Conservation (phyloP, 495 filamentous ascomycete genomes). For the Aspergillus incahuasiensis region DNA sequence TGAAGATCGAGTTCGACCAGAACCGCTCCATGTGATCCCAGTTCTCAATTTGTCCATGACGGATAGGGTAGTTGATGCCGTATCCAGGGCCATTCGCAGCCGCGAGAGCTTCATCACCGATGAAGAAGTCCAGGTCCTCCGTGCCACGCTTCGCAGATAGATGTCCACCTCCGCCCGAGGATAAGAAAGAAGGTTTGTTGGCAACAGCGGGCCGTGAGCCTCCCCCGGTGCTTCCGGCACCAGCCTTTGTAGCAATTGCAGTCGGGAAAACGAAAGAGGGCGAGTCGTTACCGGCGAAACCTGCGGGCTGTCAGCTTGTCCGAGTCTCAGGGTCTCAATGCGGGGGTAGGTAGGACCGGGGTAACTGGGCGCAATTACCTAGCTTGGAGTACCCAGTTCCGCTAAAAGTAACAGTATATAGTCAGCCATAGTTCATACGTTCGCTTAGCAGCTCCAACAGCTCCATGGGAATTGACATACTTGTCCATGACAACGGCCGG, state of each 20-base stretch:
- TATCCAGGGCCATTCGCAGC: constrained; percentile 86
- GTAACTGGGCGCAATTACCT: constrained; percentile 50
- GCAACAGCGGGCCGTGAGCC: constrained; percentile 83
- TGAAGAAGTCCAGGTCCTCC: constrained; percentile 97
- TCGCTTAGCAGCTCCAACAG: neutral
- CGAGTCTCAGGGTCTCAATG: constrained; percentile 14
- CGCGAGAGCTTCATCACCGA: constrained; percentile 90
- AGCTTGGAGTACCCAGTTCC: constrained; percentile 98
- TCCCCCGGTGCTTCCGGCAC: constrained; percentile 61
- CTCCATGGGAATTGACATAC: constrained; percentile 52
- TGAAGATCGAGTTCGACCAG: constrained; percentile 99
- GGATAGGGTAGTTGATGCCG: constrained; percentile 92
- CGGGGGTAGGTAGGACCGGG: neutral
- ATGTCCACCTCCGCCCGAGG: constrained; percentile 85
- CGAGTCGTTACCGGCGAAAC: constrained; percentile 98
- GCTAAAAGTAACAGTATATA: constrained; percentile 47
- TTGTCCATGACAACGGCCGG: constrained; percentile 99
- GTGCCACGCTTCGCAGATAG: constrained; percentile 90
- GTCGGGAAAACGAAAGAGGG: constrained; percentile 99
- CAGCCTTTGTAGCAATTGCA: constrained; percentile 91
- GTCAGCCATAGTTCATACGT: constrained; percentile 7
- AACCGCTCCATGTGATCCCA: constrained; percentile 99
- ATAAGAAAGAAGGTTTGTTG: constrained; percentile 91
- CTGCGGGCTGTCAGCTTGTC: constrained; percentile 46
- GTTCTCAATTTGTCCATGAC: constrained; percentile 97